A percentile compares a stretch with the other conserved stretches of the same genome.
Evolutionary conservation across 352 stramenopile genomes (phyloP).

Genomic region (Globisporangium camurandrum): DNA sequence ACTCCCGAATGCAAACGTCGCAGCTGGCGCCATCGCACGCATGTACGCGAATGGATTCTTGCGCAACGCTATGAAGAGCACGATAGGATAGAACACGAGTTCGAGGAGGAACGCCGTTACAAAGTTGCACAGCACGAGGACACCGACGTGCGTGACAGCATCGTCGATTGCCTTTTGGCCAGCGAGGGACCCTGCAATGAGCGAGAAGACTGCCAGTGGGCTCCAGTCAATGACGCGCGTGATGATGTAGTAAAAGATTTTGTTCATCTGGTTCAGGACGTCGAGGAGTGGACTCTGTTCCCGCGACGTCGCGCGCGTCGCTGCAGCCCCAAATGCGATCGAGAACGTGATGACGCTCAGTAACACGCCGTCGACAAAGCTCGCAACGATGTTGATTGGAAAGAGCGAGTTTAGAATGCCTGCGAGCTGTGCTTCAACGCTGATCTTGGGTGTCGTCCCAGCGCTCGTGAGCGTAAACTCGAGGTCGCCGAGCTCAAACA

Average conservation of each 20-base stretch:
- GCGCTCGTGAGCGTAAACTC: slow-evolving; percentile 11
- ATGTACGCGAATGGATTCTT: slow-evolving; percentile 58
- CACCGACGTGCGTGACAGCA: slow-evolving; percentile 38
- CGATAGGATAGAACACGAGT: slow-evolving; percentile 43
- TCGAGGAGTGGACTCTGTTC: slow-evolving; percentile 50
- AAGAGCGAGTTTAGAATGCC: slow-evolving; percentile 48
- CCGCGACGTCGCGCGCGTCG: slow-evolving; percentile 35
- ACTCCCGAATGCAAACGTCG: slow-evolving; percentile 59
- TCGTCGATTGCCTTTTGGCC: slow-evolving; percentile 33
- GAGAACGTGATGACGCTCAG: slow-evolving; percentile 61
- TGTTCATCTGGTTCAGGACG: slow-evolving; percentile 60
- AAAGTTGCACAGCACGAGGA: slow-evolving; percentile 49
- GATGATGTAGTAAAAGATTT: slow-evolving; percentile 66
- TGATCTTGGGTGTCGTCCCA: slow-evolving; percentile 25
- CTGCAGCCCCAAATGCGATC: slow-evolving; percentile 49
- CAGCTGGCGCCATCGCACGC: slow-evolving; percentile 48
- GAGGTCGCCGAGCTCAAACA: slow-evolving; percentile 42
- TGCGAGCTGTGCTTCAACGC: slow-evolving; percentile 41
- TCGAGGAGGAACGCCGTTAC: slow-evolving; percentile 40
- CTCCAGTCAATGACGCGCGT: slow-evolving; percentile 56
- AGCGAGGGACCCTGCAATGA: slow-evolving; percentile 56
- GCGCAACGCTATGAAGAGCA: slow-evolving; percentile 33
- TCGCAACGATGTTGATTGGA: slow-evolving; percentile 47
- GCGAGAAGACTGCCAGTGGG: slow-evolving; percentile 55
- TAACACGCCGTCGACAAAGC: slow-evolving; percentile 41